Evolutionary conservation across 306 rosid genomes (phyloP).

Genomic region (Geum urbanum): DNA sequence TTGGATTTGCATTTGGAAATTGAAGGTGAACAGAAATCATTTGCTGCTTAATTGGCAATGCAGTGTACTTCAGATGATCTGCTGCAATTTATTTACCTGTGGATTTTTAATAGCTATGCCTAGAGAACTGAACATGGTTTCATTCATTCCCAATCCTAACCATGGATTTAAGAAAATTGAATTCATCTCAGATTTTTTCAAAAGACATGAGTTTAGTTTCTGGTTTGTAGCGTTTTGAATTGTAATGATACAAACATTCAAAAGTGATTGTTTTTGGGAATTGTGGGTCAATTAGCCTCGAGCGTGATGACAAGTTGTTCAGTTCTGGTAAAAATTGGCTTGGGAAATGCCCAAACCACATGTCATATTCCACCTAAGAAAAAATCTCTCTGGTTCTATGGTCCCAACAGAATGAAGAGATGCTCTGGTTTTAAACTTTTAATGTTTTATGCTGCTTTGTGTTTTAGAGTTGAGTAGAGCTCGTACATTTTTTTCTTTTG

Average conservation of each 20-base stretch:
- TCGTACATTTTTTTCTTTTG: no score
- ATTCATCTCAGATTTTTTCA: neutral
- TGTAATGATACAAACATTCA: neutral
- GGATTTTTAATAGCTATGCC: no score
- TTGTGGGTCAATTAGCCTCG: neutral
- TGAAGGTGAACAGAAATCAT: neutral
- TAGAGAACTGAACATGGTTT: neutral
- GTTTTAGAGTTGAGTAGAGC: neutral
- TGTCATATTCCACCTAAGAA: neutral
- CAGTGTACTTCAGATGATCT: neutral
- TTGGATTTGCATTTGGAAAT: neutral
- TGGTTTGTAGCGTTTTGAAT: neutral
- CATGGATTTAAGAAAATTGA: neutral
- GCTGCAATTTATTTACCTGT: neutral
- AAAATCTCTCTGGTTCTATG: neutral
- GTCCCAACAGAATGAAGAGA: neutral
- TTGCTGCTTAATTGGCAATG: no score
- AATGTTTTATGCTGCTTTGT: neutral
- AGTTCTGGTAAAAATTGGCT: neutral
- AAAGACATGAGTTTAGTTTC: neutral
- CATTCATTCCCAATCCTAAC: neutral
- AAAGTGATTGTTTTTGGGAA: neutral
- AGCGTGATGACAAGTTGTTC: no score
- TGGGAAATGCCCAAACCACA: neutral
- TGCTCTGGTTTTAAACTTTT: neutral